Evolutionary conservation across 2,329 filamentous ascomycete genomes (phyloP).

Genomic region (Sordariomycetes sp.): DNA sequence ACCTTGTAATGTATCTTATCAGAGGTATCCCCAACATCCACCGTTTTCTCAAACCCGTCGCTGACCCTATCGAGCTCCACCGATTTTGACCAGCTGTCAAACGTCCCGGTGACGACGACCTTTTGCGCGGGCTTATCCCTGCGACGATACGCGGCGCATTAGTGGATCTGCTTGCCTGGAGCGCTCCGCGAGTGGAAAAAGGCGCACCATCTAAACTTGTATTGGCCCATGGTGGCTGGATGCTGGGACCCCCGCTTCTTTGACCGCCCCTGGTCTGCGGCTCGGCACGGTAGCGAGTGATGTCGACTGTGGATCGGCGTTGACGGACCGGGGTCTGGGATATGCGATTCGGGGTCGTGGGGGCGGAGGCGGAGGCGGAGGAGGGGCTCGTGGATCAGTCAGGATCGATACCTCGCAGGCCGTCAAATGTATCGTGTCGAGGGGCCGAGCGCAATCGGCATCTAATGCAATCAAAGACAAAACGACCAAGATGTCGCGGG

Average conservation of each 20-base stretch:
- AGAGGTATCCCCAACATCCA: conserved; percentile 50
- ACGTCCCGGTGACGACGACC: conserved; percentile 91
- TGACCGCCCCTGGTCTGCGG: neutral
- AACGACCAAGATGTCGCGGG: no score
- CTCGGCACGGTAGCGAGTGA: no score
- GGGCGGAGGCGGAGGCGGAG: no score
- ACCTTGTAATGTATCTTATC: conserved; percentile 94
- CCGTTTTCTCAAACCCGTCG: conserved; percentile 65
- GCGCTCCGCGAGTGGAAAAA: neutral
- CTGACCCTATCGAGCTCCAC: conserved; percentile 69
- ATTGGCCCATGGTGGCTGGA: neutral
- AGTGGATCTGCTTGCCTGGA: neutral
- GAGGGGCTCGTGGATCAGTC: no score
- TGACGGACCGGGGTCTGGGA: no score
- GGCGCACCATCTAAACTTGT: neutral
- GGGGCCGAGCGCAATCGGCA: no score
- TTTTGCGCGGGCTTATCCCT: conserved; percentile 78
- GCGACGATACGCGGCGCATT: neutral
- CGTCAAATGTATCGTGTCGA: no score
- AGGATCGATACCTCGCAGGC: no score
- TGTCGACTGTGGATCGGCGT: no score
- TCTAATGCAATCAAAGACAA: no score
- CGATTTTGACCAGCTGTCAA: conserved; percentile 86
- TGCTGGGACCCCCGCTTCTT: no score
- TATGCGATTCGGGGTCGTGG: no score